Conservation (phyloP, 768 basidiomycete genomes). For the Russula lepida region DNA sequence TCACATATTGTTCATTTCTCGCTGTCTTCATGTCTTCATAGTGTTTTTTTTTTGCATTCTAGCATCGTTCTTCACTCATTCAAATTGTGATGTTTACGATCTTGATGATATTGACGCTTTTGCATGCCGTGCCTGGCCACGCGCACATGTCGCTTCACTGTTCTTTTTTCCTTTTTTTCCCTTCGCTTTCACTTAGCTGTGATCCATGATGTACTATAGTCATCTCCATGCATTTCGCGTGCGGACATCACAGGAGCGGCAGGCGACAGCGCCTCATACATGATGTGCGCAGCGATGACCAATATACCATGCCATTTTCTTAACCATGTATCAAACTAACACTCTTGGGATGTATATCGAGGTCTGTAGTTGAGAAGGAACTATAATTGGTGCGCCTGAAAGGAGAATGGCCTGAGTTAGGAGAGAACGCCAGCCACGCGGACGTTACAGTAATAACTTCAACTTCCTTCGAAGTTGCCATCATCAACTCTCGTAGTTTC, state of each 20-base stretch:
- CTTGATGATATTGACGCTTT: constrained; percentile 17
- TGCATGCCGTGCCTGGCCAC: constrained; percentile 13
- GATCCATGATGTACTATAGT: constrained; percentile 18
- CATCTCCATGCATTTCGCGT: constrained; percentile 13
- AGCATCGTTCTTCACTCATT: neutral
- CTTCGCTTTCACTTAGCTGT: neutral
- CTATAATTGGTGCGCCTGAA: neutral
- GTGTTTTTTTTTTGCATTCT: neutral
- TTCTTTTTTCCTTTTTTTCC: neutral
- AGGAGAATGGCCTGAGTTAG: neutral
- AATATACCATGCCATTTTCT: constrained; percentile 13
- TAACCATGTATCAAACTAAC: neutral
- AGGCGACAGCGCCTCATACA: constrained; percentile 1
- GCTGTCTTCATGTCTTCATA: constrained; percentile 1
- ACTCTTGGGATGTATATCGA: neutral
- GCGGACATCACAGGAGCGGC: constrained; percentile 7
- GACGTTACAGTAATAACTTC: too few relatives aligned
- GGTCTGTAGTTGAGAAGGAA: neutral
- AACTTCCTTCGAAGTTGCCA: too few relatives aligned
- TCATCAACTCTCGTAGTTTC: neutral
- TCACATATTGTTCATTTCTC: neutral
- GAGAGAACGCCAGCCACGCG: too few relatives aligned
- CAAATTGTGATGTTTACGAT: constrained; percentile 14
- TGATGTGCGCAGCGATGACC: constrained; percentile 2
- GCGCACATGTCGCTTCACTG: neutral